Base-by-base conservation (phyloP, 2,329 filamentous ascomycete species). In the Lasiodiplodia sp. region DNA sequence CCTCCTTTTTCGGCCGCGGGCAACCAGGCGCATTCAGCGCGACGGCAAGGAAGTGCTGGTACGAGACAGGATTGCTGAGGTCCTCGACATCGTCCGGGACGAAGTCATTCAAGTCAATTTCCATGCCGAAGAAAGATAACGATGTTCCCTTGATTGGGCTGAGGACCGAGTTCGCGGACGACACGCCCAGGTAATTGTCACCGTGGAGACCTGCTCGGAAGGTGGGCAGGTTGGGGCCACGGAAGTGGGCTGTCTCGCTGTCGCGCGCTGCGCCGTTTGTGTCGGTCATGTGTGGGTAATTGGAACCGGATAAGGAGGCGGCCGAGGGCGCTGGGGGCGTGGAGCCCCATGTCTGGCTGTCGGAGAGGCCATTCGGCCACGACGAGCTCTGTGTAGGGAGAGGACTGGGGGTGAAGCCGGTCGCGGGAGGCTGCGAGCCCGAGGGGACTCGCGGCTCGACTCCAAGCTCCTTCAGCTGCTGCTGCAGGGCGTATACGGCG, bases 51-150 rank as follows among this genome's bases (percentile, higher is more conserved):
- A 94, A 90, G 3, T 90, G 88, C 66, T 88, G 86, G 64, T 92
- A 88, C 0, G 92, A 94, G 76, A 92, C 91, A 79, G 82, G 75
- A 77, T 85, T 73, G 76, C 80, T 70, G 77, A 80, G 69, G 80
- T 87, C 81, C 21, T 92, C 89, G 73, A 91, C 87, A 70, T 93
- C 91, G 1, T 85, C 83, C 0, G 86, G 88, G 57, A 90, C 86
- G 74, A 92, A 93, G 55, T 90, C 88, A 14, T 91, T 89, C 52
- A 95, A 87, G 78, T 96, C 91, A 73, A 96, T 91, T 56, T 92
- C 90, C 72, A 91, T 91, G 40, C 92, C 93, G 52, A 96, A 87
- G 66, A 96, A 88, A 1, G 91, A 90, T n/a, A 96, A 82, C 10
- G 87, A 88, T 0, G 91, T 94, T 57, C 92, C 92, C 73, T 90